Evolutionary conservation across 169 alveolate species (phyloP).

Genomic region (Plasmodium berghei): DNA sequence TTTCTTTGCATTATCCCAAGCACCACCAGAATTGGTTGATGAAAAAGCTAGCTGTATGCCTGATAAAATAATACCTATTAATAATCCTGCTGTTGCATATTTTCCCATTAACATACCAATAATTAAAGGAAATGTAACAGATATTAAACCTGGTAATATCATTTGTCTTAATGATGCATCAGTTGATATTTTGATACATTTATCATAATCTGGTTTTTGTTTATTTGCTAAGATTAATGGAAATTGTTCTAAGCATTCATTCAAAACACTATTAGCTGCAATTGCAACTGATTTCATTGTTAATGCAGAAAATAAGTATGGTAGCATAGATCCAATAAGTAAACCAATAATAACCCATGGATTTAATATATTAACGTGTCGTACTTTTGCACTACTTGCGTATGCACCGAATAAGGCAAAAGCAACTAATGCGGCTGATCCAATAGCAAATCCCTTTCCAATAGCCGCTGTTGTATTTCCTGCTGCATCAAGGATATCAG

Average conservation of each 20-base stretch:
- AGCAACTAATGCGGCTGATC: conserved; percentile 93
- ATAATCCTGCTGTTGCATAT: conserved; percentile 91
- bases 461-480: conserved; percentile 95
- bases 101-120: conserved; percentile 90
- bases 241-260: conserved; percentile 90
- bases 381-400: conserved; percentile 86
- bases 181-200: conserved; percentile 89
- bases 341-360: conserved; percentile 90
- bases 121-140: conserved; percentile 86
- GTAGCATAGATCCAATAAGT: conserved; percentile 93
- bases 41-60: conserved; percentile 92
- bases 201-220: conserved; percentile 89
- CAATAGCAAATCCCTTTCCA: conserved; percentile 94
- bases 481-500: conserved; percentile 94
- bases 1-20: conserved; percentile 94
- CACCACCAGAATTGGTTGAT: conserved; percentile 92
- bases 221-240: conserved; percentile 84
- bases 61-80: conserved; percentile 92
- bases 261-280: conserved; percentile 92
- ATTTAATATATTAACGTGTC: conserved; percentile 83
- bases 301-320: conserved; percentile 91
- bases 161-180: conserved; percentile 90
- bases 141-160: conserved; percentile 91
- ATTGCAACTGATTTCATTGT: conserved; percentile 93
- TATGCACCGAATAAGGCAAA: conserved; percentile 93